These are phyloP conservation scores for Cydonia oblonga DNA, from an alignment of 331 rosid genomes.

Conservation along the genomic window DNA sequence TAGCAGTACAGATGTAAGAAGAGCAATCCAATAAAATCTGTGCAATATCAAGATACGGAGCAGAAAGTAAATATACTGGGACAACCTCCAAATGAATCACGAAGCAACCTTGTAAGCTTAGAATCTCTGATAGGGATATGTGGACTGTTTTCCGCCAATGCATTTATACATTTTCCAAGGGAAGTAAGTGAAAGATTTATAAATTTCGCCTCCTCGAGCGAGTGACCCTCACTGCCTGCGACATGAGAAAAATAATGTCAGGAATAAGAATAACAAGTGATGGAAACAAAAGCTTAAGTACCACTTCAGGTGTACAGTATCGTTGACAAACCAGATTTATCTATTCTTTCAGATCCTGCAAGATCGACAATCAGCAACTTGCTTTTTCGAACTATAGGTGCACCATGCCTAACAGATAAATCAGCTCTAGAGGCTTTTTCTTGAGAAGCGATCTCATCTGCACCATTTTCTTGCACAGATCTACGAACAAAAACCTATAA, in stretches of 20 bases:
- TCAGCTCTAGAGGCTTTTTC: slow-evolving; percentile 16
- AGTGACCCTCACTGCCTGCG: slow-evolving; percentile 63
- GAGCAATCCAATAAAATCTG: background rate
- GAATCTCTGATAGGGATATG: slow-evolving; percentile 68
- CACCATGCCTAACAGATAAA: slow-evolving; percentile 16
- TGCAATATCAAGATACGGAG: background rate
- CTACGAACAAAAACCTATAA: slow-evolving; percentile 44
- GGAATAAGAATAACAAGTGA: background rate
- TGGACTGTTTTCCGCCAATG: slow-evolving; percentile 60
- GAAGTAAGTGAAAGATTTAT: slow-evolving; percentile 67
- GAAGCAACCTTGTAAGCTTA: slow-evolving; percentile 69
- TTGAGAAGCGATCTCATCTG: slow-evolving; percentile 21
- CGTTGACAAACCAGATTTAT: slow-evolving; percentile 54
- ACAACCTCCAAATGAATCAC: slow-evolving; percentile 72
- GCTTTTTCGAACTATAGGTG: slow-evolving; percentile 53
- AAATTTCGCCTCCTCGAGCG: slow-evolving; percentile 67
- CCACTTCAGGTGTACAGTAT: background rate
- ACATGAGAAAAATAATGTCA: slow-evolving; percentile 3
- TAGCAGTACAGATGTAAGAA: background rate
- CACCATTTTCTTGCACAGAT: slow-evolving; percentile 26
- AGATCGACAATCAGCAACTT: slow-evolving; percentile 64
- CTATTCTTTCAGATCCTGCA: slow-evolving; percentile 70
- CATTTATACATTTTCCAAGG: slow-evolving; percentile 73
- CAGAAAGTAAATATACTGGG: background rate
- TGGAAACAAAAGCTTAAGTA: background rate